A percentile compares a stretch with the other conserved stretches of the same genome.
Evolutionary conservation across 257 asterid genomes (phyloP).

Genomic region (Nicotiana undulata): DNA sequence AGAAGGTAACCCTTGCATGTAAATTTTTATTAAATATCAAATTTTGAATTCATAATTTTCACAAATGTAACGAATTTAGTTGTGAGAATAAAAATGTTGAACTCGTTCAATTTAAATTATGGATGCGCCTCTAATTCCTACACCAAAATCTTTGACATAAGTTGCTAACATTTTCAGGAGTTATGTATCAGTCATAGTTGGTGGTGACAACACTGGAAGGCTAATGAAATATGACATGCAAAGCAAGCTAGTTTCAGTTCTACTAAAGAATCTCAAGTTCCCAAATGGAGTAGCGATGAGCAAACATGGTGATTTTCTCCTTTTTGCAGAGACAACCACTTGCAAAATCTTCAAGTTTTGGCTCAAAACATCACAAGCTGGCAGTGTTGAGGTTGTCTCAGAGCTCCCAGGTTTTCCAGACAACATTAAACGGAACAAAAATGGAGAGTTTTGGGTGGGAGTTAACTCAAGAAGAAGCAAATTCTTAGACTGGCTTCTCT

Average conservation of each 20-base stretch:
- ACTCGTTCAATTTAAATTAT: not conserved
- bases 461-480: constrained; percentile 33
- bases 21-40: not conserved
- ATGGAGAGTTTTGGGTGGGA: constrained; percentile 81
- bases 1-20: constrained; percentile 40
- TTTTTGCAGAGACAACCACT: constrained; percentile 56
- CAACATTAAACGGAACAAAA: constrained; percentile 41
- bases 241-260: constrained; percentile 25
- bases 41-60: too few relatives aligned
- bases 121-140: not conserved
- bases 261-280: constrained; percentile 42
- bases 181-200: constrained; percentile 26
- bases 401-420: constrained; percentile 64
- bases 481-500: constrained; percentile 33
- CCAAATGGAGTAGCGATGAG: constrained; percentile 83
- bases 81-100: not conserved
- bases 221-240: constrained; percentile 46
- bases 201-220: constrained; percentile 57
- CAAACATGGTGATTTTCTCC: constrained; percentile 36
- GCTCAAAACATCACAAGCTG: constrained; percentile 37
- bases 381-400: constrained; percentile 27
- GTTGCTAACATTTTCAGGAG: constrained; percentile 25
- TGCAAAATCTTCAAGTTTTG: constrained; percentile 46
- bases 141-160: not conserved
- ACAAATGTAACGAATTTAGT: not conserved